phyloP scores from a whole-genome alignment of 2,329 filamentous ascomycete genomes.

The Hypoxylon sp. region DNA sequence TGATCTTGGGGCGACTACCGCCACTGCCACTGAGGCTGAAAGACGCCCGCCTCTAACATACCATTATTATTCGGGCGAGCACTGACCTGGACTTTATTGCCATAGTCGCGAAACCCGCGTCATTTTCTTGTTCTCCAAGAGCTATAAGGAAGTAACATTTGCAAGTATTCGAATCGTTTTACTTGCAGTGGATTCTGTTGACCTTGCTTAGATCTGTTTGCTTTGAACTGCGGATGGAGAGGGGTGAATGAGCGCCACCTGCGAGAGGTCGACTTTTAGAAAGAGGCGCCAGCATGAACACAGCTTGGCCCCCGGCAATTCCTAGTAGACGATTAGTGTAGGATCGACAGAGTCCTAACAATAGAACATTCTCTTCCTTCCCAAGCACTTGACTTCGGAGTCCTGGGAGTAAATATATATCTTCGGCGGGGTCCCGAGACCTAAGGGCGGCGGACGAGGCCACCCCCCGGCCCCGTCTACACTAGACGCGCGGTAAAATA shows the following conservation, averaged over 20 bases:
- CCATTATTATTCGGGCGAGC: not conserved
- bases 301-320: not conserved
- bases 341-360: not conserved
- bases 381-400: not conserved
- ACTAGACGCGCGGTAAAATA: slow-evolving; percentile 17
- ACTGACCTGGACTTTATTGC: not conserved
- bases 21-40: not conserved
- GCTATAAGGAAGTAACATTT: not conserved
- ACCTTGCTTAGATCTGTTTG: not conserved
- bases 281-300: not conserved
- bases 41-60: not conserved
- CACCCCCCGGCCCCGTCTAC: not conserved
- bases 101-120: not conserved
- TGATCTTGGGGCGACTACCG: not conserved
- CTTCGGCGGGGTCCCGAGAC: not conserved
- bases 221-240: not conserved
- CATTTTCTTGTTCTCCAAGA: not conserved
- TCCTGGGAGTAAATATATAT: not conserved
- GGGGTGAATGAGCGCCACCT: not conserved
- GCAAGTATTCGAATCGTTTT: not conserved
- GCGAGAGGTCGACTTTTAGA: not conserved
- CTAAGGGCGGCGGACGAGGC: not conserved
- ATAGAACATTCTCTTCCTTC: not conserved
- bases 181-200: not conserved
- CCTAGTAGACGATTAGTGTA: not conserved